Base-by-base conservation (phyloP, 1,139 yeast species). In the Suhomyces kunorum region DNA sequence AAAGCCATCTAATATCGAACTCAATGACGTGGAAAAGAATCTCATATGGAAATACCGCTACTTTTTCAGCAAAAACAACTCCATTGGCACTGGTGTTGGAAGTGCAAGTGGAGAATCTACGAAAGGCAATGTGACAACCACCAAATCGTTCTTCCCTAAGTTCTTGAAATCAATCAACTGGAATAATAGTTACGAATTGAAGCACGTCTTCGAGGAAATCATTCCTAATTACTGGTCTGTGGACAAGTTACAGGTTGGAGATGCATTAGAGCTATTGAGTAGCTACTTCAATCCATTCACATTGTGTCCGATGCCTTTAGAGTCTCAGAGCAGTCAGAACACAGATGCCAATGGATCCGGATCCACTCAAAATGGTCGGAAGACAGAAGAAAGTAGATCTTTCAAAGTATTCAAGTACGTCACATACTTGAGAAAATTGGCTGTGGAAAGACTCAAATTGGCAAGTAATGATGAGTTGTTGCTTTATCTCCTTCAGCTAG, bases 31-130 rank as follows among this genome's bases (percentile, higher is more conserved):
- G 55, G 98, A 92, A 50, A 89, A 87, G 66, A 89, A 89, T 49
- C 64, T 89, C 53, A 75, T 94, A 13, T 92, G 98, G 98, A 87
- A 87, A 61, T 92, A 86, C 61, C 68, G 98, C 39, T 92, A 87
- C 64, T 90, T 83, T 59, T 74, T 90, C 41, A 78, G 92, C 33
- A 81, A 85, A 46, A 86, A 84, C 54, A 57, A 66, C 43, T 46
- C 63, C 3, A 46, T 54, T 18, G 57, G 54, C 18, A 30, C 35
- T 3, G 37, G 40, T 2, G 15, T 19, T 6, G 40, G 38, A 8
- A 26, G 24, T 13, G 12, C 36, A n/a, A 29, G 39, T n/a, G 32
- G 33, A 6, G 41, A 34, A 16, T 12, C 39, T 3, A 39, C 47
- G 2, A 45, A 41, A 16, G 43, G 37, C 3, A 46, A 36, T 16